These are phyloP conservation scores for Otatea glauca DNA, from an alignment of 176 grass and related monocot genomes.

Conservation along the genomic window DNA sequence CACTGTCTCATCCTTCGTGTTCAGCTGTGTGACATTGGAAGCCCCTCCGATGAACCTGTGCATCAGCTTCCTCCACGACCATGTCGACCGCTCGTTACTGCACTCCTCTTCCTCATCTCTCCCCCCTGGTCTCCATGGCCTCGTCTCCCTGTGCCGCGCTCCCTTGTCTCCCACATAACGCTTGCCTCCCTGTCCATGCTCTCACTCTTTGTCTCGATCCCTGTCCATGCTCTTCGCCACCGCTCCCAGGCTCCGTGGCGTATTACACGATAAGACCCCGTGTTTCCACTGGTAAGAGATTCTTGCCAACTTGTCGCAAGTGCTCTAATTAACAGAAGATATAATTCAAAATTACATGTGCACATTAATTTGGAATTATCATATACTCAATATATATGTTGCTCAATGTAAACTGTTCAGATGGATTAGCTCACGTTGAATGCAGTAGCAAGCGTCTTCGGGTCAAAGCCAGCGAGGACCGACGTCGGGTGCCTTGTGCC, in stretches of 20 bases:
- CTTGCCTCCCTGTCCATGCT: background rate
- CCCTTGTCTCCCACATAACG: background rate
- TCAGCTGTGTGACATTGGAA: background rate
- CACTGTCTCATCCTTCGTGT: constrained; percentile 35
- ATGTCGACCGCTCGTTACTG: constrained; percentile 12
- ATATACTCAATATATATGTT: too few species aligned
- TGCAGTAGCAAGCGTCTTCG: constrained; percentile 55
- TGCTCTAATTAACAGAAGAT: constrained; percentile 40
- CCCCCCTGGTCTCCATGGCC: constrained; percentile 14
- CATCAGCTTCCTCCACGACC: constrained; percentile 62
- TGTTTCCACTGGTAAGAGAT: constrained; percentile 37
- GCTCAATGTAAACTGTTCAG: constrained; percentile 5
- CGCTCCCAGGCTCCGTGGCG: constrained; percentile 25
- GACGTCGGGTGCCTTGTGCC: constrained; percentile 53
- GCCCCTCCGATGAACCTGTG: constrained; percentile 45
- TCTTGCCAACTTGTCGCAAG: constrained; percentile 50
- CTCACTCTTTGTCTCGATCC: too few species aligned
- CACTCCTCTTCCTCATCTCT: constrained; percentile 31
- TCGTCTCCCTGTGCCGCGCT: background rate
- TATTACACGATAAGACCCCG: constrained; percentile 63
- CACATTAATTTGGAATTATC: too few species aligned
- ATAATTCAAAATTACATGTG: background rate
- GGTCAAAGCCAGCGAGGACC: constrained; percentile 65
- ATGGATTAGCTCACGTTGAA: constrained; percentile 70
- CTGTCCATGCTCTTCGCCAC: constrained; percentile 26